These are phyloP conservation scores for Colletotrichum nymphaeae DNA, from an alignment of 2,329 filamentous ascomycete species.

Conservation along the genomic window DNA sequence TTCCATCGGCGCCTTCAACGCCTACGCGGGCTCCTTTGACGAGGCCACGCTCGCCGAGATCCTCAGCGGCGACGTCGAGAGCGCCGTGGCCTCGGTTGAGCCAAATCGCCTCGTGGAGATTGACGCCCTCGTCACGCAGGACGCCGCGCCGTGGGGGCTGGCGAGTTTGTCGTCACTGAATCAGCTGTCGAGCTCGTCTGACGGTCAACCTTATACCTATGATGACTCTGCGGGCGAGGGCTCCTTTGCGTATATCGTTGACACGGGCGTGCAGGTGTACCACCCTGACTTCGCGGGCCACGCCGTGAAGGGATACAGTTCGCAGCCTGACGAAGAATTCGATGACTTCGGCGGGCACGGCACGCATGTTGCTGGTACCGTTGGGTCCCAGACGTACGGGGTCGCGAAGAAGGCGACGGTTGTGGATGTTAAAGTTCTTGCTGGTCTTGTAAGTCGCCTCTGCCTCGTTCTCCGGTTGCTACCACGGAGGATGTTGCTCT, in stretches of 20 bases:
- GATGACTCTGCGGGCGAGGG: slow-evolving; percentile 41
- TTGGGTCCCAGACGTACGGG: slow-evolving; percentile 48
- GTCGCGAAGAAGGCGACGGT: slow-evolving; percentile 57
- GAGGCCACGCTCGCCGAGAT: slow-evolving; percentile 53
- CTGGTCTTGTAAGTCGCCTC: slow-evolving; percentile 34
- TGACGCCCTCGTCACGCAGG: too few relatives aligned
- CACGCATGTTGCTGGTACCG: slow-evolving; percentile 52
- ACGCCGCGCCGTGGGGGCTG: too few relatives aligned
- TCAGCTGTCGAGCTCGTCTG: too few relatives aligned
- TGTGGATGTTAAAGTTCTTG: slow-evolving; percentile 57
- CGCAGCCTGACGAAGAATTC: slow-evolving; percentile 42
- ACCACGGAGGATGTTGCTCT: too few relatives aligned
- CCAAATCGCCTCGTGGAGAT: slow-evolving; percentile 41
- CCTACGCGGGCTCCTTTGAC: slow-evolving; percentile 57
- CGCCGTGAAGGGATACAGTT: slow-evolving; percentile 35
- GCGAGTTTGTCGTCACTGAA: too few relatives aligned
- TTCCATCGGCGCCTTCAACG: slow-evolving; percentile 49
- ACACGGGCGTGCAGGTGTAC: slow-evolving; percentile 49
- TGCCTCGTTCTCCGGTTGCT: background rate
- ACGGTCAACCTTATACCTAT: too few relatives aligned
- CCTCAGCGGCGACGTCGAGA: background rate
- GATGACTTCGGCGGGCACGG: slow-evolving; percentile 55
- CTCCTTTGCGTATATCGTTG: slow-evolving; percentile 53
- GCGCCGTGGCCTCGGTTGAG: slow-evolving; percentile 40
- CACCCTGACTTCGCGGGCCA: slow-evolving; percentile 48